phyloP scores from a whole-genome alignment of 2,329 filamentous ascomycete species.

The Nakataea oryzae region DNA sequence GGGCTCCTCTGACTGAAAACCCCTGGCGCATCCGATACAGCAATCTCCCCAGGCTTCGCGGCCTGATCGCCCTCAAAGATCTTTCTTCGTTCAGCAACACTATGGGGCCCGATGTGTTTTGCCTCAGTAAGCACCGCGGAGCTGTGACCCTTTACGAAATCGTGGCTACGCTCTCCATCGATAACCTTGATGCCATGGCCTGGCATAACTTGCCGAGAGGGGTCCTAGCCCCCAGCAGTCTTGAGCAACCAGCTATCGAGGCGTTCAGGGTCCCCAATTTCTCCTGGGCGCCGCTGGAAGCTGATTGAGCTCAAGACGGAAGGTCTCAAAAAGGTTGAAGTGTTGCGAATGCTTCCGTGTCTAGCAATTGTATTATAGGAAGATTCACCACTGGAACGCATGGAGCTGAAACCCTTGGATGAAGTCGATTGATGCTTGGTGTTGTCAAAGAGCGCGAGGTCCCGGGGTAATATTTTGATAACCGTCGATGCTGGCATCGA shows the following conservation, averaged over 20 bases:
- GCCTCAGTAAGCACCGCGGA: not conserved
- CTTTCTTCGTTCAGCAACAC: conserved; percentile 2
- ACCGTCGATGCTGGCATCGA: not conserved
- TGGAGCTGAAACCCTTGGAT: not conserved
- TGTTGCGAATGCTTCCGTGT: not conserved
- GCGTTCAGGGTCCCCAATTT: not conserved
- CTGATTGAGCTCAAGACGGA: not conserved
- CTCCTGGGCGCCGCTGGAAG: not conserved
- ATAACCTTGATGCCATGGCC: not conserved
- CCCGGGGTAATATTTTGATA: not conserved
- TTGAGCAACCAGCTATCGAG: not conserved
- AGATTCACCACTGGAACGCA: too few relatives aligned
- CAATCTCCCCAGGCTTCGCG: too few relatives aligned
- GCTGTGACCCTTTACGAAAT: not conserved
- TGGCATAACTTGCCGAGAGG: not conserved
- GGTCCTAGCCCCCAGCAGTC: not conserved
- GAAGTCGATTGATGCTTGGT: not conserved
- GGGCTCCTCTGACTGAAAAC: too few relatives aligned
- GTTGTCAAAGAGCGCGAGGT: not conserved
- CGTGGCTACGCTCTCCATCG: not conserved
- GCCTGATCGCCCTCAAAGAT: not conserved
- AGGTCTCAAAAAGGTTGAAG: not conserved
- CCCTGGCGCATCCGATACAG: not conserved
- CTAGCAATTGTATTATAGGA: not conserved
- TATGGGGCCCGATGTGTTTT: not conserved